Evolutionary conservation across 1,284 basidiomycete species (phyloP).

Genomic region (Earliella scabrosa): DNA sequence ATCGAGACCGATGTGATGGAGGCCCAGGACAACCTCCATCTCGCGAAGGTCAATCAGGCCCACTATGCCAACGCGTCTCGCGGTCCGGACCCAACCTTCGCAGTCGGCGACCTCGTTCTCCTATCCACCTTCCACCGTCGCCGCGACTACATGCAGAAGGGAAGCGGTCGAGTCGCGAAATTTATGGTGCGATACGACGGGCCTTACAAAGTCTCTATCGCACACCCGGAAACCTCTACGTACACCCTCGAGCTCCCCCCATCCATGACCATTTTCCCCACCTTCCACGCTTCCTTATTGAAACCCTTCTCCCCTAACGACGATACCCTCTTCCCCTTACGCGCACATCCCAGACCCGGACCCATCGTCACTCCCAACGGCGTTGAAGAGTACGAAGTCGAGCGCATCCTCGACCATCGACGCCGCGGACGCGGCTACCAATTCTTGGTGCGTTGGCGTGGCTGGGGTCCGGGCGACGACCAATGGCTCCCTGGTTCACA

Average conservation of each 20-base stretch:
- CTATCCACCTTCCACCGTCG: constrained; percentile 33
- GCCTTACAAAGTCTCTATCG: constrained; percentile 32
- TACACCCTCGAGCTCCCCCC: constrained; percentile 32
- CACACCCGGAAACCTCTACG: constrained; percentile 22
- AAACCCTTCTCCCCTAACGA: constrained; percentile 2
- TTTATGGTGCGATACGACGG: constrained; percentile 41
- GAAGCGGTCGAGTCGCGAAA: constrained; percentile 35
- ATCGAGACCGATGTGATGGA: constrained; percentile 18
- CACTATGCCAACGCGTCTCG: neutral
- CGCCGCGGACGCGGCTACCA: constrained; percentile 3
- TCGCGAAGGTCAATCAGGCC: constrained; percentile 18
- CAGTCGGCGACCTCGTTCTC: constrained; percentile 34
- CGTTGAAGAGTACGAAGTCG: neutral
- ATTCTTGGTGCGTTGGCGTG: constrained; percentile 19
- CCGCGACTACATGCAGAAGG: constrained; percentile 30
- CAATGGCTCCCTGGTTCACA: constrained; percentile 9
- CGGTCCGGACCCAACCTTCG: neutral
- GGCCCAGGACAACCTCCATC: constrained; percentile 20
- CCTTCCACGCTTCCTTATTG: constrained; percentile 20
- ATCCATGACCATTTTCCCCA: constrained; percentile 27
- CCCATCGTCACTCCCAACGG: neutral
- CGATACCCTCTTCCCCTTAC: constrained; percentile 15
- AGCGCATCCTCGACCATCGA: constrained; percentile 16
- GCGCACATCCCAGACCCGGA: neutral
- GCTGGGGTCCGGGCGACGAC: constrained; percentile 6